Evolutionary conservation across 2,329 filamentous ascomycete species (phyloP).

Genomic region (Cryphonectria carpinicola): DNA sequence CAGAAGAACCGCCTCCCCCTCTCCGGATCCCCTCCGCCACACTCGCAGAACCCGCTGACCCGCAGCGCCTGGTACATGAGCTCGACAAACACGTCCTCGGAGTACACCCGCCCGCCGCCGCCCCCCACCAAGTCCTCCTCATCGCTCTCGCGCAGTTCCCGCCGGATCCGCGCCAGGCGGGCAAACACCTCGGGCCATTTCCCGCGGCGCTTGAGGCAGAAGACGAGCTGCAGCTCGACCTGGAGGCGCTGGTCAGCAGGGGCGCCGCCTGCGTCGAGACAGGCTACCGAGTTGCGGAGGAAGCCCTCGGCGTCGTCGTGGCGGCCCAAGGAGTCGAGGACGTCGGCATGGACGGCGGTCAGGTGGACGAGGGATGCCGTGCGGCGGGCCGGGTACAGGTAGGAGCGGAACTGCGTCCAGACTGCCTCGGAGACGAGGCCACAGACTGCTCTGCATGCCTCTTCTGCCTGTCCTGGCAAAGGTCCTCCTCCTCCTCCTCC

Average conservation of each 20-base stretch:
- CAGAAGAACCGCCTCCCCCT: slow-evolving; percentile 12
- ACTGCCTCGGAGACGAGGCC: slow-evolving; percentile 20
- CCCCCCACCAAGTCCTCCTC: slow-evolving; percentile 8
- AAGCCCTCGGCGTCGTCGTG: slow-evolving; percentile 21
- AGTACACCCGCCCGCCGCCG: neutral
- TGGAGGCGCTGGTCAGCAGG: slow-evolving; percentile 18
- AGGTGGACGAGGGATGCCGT: slow-evolving; percentile 13
- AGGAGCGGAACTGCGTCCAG: slow-evolving; percentile 19
- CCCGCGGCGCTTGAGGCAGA: slow-evolving; percentile 17
- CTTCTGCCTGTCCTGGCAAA: neutral
- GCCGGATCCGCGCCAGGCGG: slow-evolving; percentile 11
- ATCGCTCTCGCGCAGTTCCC: slow-evolving; percentile 17
- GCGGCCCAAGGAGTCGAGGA: slow-evolving; percentile 19
- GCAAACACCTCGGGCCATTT: slow-evolving; percentile 18
- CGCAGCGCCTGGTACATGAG: slow-evolving; percentile 23
- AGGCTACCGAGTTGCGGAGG: slow-evolving; percentile 8
- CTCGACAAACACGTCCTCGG: slow-evolving; percentile 17
- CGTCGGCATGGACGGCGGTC: slow-evolving; percentile 18
- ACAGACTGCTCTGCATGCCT: slow-evolving; percentile 10
- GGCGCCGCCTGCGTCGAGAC: neutral
- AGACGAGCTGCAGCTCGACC: slow-evolving; percentile 22
- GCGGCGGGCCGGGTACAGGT: slow-evolving; percentile 3
- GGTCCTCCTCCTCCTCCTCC: too few species aligned
- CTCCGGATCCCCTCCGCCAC: slow-evolving; percentile 13
- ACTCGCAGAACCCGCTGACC: slow-evolving; percentile 22